Evolutionary conservation across 2,329 filamentous ascomycete genomes (phyloP), one percentile per base, ranked within the genome.

Genomic region (Fusarium irregulare): DNA sequence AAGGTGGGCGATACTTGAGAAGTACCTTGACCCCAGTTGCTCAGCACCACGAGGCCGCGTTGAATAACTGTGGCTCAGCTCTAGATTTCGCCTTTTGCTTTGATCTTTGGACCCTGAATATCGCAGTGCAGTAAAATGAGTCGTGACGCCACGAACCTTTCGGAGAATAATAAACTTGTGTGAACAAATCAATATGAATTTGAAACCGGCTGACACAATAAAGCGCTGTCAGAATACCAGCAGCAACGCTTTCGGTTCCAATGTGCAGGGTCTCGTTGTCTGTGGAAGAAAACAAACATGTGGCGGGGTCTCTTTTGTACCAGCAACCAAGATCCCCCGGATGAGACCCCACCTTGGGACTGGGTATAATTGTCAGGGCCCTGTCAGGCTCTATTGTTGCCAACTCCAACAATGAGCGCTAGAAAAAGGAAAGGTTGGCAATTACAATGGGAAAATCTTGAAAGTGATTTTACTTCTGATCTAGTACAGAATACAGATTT

Each of bases 21-120:
- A 34, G 67, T 66, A 58, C 68, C 46, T 62, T 47, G 61, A 66
- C 60, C 51, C 54, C 58, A 54, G 66, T 64, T 37, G 34, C 34
- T n/a, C 7, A 58, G 58, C 57, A 54, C 46, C 41, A 54, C 37
- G 42, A 51, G 66, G 73, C 73, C 72, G 72, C 73, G 73, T 73
- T 57, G 44, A 62, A 62, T 34, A 49, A 49, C 46, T 60, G 76
- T 77, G 74, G 74, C 75, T 76, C 71, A 76, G 74, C 66, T 62
- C 56, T 20, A 56, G 34, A n/a, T 42, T 46, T 62, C 48, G 30
- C 54, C 57, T 51, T 54, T 57, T 32, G 47, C 27, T 37, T 37
- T 20, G 50, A 34, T 58, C 30, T 59, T 55, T 60, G 30, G 32
- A 49, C 63, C 61, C 63, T 66, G 56, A 37, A 41, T 50, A 62